phyloP scores from a whole-genome alignment of 2,329 filamentous ascomycete genomes.

The Metarhizium guizhouense region DNA sequence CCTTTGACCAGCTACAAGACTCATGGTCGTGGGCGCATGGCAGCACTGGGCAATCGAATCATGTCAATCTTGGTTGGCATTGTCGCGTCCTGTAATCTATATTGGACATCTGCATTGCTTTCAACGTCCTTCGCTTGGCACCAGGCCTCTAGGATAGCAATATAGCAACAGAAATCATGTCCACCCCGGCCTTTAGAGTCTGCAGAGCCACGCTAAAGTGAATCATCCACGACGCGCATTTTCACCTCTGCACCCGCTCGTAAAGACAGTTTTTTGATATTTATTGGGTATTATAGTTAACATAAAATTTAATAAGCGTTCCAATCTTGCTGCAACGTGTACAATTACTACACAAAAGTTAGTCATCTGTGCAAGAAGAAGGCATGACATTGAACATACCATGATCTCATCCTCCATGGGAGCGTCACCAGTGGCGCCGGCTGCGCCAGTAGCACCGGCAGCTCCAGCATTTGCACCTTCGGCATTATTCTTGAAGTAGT shows the following conservation, averaged over 20 bases:
- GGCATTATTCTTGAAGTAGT: conserved; percentile 64
- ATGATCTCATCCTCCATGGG: conserved; percentile 61
- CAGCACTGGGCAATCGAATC: too few relatives aligned
- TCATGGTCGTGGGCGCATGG: too few relatives aligned
- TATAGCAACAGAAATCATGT: neutral
- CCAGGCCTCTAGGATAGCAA: neutral
- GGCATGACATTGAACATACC: conserved; percentile 17
- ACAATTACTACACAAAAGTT: neutral
- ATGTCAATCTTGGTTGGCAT: neutral
- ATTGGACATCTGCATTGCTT: neutral
- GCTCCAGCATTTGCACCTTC: conserved; percentile 38
- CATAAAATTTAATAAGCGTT: neutral
- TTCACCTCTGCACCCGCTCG: neutral
- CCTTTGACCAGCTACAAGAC: too few relatives aligned
- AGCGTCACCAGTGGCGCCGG: conserved; percentile 42
- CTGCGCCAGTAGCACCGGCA: conserved; percentile 34
- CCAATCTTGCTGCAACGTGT: neutral
- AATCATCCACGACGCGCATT: neutral
- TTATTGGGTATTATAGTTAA: conserved; percentile 5
- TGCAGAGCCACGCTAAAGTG: neutral
- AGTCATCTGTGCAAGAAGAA: neutral
- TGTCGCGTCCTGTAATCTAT: neutral
- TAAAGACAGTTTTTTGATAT: neutral
- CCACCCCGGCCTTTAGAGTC: neutral
- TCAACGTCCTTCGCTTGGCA: neutral